Conservation (phyloP, 106 monocot species). For the Dioscorea alata region DNA sequence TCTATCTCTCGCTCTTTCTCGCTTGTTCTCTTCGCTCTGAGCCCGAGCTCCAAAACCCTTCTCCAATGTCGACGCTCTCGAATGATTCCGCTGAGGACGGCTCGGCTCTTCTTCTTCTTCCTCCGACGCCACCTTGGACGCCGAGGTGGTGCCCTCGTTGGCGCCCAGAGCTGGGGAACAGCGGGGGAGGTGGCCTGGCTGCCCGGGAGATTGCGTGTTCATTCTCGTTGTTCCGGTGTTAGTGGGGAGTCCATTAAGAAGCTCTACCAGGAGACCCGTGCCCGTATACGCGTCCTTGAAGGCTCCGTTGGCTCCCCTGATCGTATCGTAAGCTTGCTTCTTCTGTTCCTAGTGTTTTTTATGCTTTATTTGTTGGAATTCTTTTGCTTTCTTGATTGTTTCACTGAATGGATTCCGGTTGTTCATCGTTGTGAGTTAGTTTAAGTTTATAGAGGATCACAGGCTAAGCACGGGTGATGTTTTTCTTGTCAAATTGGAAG, state of each 20-base stretch:
- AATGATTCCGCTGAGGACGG: not conserved
- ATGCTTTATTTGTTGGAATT: not conserved
- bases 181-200: constrained; percentile 78
- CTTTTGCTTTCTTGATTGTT: not conserved
- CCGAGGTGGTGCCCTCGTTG: not conserved
- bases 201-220: constrained; percentile 80
- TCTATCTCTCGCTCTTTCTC: not conserved
- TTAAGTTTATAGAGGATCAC: not conserved
- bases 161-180: not conserved
- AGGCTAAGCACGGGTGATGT: not conserved
- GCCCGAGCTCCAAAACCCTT: not conserved
- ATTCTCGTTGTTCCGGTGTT: constrained; percentile 62
- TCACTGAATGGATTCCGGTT: too few species aligned
- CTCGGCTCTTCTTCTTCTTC: too few species aligned
- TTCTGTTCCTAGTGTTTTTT: not conserved
- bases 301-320: constrained; percentile 56
- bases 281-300: constrained; percentile 66
- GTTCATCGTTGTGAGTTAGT: too few species aligned
- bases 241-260: constrained; percentile 85
- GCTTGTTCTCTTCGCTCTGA: not conserved
- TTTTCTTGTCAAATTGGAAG: not conserved
- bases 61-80: not conserved
- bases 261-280: constrained; percentile 79
- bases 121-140: not conserved
- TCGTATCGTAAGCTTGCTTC: constrained; percentile 55